These are phyloP conservation scores for Amanita pseudoporphyria DNA, from an alignment of 768 basidiomycete species.

Conservation along the genomic window DNA sequence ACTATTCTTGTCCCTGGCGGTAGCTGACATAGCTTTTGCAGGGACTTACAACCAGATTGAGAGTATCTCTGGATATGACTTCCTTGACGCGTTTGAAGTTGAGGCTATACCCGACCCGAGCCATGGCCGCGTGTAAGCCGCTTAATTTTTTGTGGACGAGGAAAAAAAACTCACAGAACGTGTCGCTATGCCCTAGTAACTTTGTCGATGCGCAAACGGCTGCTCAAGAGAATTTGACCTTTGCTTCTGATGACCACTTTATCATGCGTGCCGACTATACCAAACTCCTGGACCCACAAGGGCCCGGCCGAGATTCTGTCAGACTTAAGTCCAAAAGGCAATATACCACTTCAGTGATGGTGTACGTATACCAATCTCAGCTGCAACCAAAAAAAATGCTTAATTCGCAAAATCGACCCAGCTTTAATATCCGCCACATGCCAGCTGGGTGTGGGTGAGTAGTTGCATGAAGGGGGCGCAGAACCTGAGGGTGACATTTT, in stretches of 20 bases:
- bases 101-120: too few species aligned
- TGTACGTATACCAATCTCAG: slow-evolving; percentile 25
- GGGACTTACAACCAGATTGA: too few species aligned
- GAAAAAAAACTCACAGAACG: too few species aligned
- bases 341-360: slow-evolving; percentile 42
- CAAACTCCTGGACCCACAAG: slow-evolving; percentile 33
- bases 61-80: too few species aligned
- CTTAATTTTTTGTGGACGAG: too few species aligned
- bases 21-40: too few species aligned
- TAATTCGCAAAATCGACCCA: slow-evolving; percentile 9
- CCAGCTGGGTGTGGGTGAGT: slow-evolving; percentile 48
- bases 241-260: slow-evolving; percentile 39
- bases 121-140: too few species aligned
- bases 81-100: too few species aligned
- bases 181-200: slow-evolving; percentile 19
- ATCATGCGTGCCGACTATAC: slow-evolving; percentile 47
- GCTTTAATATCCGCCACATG: slow-evolving; percentile 48
- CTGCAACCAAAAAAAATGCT: too few species aligned
- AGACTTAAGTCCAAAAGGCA: slow-evolving; percentile 42
- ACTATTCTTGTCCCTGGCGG: too few species aligned
- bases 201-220: slow-evolving; percentile 42
- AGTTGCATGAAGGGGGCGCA: not conserved
- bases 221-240: slow-evolving; percentile 44
- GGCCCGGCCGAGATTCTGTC: slow-evolving; percentile 50
- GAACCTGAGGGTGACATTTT: too few species aligned